Conservation (phyloP, 371 early-diverging fungal species). For the Rhizomucor miehei region DNA sequence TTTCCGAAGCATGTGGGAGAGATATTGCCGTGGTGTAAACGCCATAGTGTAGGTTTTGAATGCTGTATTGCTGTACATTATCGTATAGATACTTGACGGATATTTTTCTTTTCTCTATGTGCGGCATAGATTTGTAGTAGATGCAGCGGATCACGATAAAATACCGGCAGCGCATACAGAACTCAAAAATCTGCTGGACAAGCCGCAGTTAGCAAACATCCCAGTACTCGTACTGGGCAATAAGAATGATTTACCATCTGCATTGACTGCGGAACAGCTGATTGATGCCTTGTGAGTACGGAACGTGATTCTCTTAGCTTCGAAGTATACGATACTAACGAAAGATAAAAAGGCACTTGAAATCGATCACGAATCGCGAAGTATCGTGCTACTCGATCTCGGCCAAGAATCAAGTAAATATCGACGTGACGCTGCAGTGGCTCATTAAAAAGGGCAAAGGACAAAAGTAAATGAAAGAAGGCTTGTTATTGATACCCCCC, state of each 20-base stretch:
- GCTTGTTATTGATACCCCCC: conserved; percentile 8
- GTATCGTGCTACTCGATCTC: conserved; percentile 99
- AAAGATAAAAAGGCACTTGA: conserved; percentile 84
- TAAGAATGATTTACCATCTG: conserved; percentile 96
- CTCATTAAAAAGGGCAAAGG: conserved; percentile 82
- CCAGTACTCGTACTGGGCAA: conserved; percentile 98
- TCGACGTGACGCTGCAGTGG: conserved; percentile 97
- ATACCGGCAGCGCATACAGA: conserved; percentile 90
- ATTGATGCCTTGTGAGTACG: conserved; percentile 82
- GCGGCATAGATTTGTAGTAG: conserved; percentile 83
- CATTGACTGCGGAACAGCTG: conserved; percentile 87
- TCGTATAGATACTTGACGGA: too few species aligned
- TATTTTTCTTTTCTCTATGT: background rate
- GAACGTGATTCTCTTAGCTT: background rate
- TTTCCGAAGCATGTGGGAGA: conserved; percentile 97
- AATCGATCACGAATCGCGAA: conserved; percentile 92
- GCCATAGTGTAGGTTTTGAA: conserved; percentile 85
- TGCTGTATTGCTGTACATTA: background rate
- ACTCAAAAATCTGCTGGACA: conserved; percentile 86
- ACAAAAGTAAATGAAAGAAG: conserved; percentile 38
- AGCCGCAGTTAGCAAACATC: conserved; percentile 88
- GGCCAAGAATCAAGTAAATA: conserved; percentile 96
- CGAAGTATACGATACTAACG: too few species aligned
- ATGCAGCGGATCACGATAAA: conserved; percentile 92
- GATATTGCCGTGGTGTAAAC: conserved; percentile 94